Percentiles rank a stretch among this genome's conserved stretches.
These are phyloP conservation scores for Termitomyces sp. DNA, from an alignment of 768 basidiomycete species.

Conservation along the genomic window DNA sequence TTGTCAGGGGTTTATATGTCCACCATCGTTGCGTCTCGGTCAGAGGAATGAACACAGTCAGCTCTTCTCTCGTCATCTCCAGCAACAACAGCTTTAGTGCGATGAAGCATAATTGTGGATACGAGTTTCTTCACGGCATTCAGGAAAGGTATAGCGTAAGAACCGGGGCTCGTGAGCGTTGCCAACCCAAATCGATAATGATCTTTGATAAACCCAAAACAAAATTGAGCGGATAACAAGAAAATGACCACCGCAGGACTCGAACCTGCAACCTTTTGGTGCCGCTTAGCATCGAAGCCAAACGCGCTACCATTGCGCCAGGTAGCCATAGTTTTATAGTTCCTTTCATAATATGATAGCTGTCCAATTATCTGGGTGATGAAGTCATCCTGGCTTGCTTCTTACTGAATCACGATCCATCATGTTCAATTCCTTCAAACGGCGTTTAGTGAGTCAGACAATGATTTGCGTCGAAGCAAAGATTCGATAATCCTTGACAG, in stretches of 20 bases:
- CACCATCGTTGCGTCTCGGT: slow-evolving; percentile 58
- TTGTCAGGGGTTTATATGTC: slow-evolving; percentile 50
- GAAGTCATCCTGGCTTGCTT: background rate
- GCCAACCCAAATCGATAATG: too few species aligned
- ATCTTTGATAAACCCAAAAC: too few species aligned
- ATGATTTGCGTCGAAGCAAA: background rate
- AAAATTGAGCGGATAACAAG: too few species aligned
- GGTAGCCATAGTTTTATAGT: slow-evolving; percentile 56
- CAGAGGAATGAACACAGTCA: slow-evolving; percentile 51
- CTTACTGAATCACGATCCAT: background rate
- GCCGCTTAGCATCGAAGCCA: slow-evolving; percentile 76
- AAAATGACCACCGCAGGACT: slow-evolving; percentile 51
- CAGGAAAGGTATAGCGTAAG: slow-evolving; percentile 44
- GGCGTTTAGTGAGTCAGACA: slow-evolving; percentile 24
- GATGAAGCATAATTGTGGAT: slow-evolving; percentile 49
- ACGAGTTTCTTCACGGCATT: slow-evolving; percentile 43
- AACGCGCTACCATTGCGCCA: slow-evolving; percentile 95
- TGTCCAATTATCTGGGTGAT: too few species aligned
- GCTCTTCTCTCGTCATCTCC: slow-evolving; percentile 42
- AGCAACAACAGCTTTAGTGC: slow-evolving; percentile 48
- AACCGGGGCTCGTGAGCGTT: too few species aligned
- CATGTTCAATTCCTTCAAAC: slow-evolving; percentile 35
- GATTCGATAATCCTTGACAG: slow-evolving; percentile 14
- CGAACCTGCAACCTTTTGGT: slow-evolving; percentile 97
- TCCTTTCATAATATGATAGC: too few species aligned